Evolutionary conservation across 768 basidiomycete genomes (phyloP).

Genomic region (Phaeolepiota aurea): DNA sequence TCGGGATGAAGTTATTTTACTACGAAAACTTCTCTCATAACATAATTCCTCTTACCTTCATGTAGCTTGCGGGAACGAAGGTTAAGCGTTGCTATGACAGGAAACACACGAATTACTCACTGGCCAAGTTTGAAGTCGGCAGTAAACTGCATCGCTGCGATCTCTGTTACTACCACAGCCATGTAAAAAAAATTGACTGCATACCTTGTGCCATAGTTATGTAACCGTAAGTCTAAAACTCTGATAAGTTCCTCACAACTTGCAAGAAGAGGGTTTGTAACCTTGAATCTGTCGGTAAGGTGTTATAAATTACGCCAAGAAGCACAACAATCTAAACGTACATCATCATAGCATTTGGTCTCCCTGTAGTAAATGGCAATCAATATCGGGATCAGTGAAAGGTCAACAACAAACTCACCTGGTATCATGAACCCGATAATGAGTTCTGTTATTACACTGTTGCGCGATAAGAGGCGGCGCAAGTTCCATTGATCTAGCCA

Average conservation of each 20-base stretch:
- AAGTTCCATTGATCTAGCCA: no score
- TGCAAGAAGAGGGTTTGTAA: no score
- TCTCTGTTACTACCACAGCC: not conserved
- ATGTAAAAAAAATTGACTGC: not conserved
- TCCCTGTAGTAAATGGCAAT: slow-evolving; percentile 28
- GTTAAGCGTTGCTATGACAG: not conserved
- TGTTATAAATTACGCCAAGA: not conserved
- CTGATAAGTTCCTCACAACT: no score
- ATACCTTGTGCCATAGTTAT: slow-evolving; percentile 50
- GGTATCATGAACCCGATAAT: slow-evolving; percentile 54
- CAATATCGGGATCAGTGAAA: slow-evolving; percentile 2
- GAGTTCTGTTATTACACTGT: slow-evolving; percentile 64
- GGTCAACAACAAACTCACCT: slow-evolving; percentile 15
- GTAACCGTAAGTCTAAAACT: slow-evolving; percentile 55
- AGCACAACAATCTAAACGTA: slow-evolving; percentile 15
- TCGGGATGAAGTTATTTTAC: not conserved
- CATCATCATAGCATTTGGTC: slow-evolving; percentile 73
- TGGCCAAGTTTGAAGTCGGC: slow-evolving; percentile 74
- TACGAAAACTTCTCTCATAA: not conserved
- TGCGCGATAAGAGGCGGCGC: not conserved
- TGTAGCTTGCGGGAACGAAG: slow-evolving; percentile 29
- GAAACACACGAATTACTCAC: slow-evolving; percentile 30
- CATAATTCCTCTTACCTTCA: slow-evolving; percentile 30
- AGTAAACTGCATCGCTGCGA: slow-evolving; percentile 53
- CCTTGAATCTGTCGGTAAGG: slow-evolving; percentile 26